A percentile compares a stretch with the other conserved stretches of the same genome.
phyloP scores from a whole-genome alignment of 176 grass and related monocot genomes.

The Canna indica region DNA sequence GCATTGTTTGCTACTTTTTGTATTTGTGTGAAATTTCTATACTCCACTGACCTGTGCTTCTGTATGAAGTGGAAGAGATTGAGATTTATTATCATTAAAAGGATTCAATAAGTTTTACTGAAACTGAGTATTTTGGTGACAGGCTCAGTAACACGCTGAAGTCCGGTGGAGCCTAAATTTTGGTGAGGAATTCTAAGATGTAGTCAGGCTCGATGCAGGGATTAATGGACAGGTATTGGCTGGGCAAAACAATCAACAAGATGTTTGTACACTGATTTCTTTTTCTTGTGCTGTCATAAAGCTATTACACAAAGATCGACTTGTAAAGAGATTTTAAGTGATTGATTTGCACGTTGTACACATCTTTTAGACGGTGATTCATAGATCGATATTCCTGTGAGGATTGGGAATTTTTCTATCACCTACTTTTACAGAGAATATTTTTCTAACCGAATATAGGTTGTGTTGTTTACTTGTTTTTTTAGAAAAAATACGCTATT shows the following conservation, averaged over 20 bases:
- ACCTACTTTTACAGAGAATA: too few relatives aligned
- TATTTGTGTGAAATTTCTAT: too few relatives aligned
- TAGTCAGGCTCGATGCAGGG: neutral
- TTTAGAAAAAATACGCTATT: too few relatives aligned
- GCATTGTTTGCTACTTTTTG: too few relatives aligned
- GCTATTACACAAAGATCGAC: neutral
- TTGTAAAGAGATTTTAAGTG: too few relatives aligned
- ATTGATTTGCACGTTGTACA: too few relatives aligned
- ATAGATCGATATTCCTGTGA: too few relatives aligned
- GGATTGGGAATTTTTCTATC: too few relatives aligned
- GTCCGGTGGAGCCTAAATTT: slow-evolving; percentile 65
- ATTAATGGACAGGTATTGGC: neutral
- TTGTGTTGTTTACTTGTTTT: too few relatives aligned
- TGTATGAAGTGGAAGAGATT: neutral
- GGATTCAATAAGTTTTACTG: neutral
- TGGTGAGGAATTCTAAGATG: slow-evolving; percentile 5
- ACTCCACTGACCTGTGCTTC: too few relatives aligned
- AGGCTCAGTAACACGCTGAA: slow-evolving; percentile 96
- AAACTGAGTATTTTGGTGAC: slow-evolving; percentile 18
- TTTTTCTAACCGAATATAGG: too few relatives aligned
- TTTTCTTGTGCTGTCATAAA: neutral
- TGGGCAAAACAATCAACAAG: neutral
- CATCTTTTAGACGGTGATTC: too few relatives aligned
- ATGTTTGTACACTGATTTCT: neutral
- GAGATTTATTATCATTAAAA: neutral